Evolutionary conservation across 164 flowering plant species (phyloP).

Genomic region (Aristolochia fimbriata): DNA sequence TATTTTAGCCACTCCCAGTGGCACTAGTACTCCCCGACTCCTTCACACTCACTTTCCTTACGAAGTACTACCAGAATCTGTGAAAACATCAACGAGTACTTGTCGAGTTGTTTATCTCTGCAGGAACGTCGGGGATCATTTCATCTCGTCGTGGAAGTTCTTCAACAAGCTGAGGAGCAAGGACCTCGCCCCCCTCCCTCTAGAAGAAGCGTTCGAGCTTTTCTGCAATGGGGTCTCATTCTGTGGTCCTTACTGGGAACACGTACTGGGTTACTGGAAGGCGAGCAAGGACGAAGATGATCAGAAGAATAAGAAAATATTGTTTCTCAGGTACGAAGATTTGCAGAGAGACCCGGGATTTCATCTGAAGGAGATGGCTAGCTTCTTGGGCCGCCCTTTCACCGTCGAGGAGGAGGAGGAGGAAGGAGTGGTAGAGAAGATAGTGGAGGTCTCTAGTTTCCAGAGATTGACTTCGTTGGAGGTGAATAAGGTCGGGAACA

Average conservation of each 20-base stretch:
- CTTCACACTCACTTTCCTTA: conserved; percentile 26
- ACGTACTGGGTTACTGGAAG: conserved; percentile 5
- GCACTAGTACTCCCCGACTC: conserved; percentile 22
- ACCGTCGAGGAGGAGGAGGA: conserved; percentile 2
- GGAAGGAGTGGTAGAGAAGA: neutral
- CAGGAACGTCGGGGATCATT: conserved; percentile 29
- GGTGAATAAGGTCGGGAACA: conserved; percentile 1
- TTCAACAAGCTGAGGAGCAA: neutral
- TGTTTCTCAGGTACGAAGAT: conserved; percentile 24
- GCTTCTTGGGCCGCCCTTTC: conserved; percentile 14
- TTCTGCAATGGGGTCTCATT: conserved; percentile 22
- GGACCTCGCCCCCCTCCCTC: neutral
- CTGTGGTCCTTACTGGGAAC: conserved; percentile 24
- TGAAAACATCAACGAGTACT: conserved; percentile 12
- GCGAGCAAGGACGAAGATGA: conserved; percentile 12
- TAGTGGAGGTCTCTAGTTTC: conserved; percentile 2
- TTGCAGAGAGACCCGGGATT: too few species aligned
- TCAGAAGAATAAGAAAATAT: conserved; percentile 15
- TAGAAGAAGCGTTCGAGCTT: conserved; percentile 24
- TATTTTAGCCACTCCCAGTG: too few species aligned
- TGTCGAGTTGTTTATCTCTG: conserved; percentile 28
- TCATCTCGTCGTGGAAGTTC: conserved; percentile 33
- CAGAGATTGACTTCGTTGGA: conserved; percentile 5
- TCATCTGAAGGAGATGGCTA: too few species aligned
- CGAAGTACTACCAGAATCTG: conserved; percentile 16